phyloP scores from a whole-genome alignment of 345 rosid genomes.

The Cochlearia excelsa region DNA sequence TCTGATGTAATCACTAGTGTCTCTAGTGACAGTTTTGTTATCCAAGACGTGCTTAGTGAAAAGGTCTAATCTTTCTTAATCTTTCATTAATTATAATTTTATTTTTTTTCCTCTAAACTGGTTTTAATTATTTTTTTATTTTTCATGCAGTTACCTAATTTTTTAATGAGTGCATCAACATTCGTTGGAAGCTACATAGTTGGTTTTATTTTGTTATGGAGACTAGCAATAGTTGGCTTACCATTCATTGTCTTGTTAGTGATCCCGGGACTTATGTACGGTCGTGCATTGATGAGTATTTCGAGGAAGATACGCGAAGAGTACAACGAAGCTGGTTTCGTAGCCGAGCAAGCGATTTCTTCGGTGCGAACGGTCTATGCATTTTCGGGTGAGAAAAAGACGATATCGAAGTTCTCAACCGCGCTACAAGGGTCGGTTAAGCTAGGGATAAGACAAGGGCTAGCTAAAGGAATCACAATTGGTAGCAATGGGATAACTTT shows the following conservation, averaged over 20 bases:
- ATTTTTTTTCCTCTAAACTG: conserved; percentile 37
- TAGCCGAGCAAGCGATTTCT: conserved; percentile 86
- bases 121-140: conserved; percentile 44
- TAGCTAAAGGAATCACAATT: conserved; percentile 83
- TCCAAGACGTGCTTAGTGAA: conserved; percentile 92
- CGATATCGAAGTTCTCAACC: conserved; percentile 64
- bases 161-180: conserved; percentile 69
- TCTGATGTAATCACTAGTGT: conserved; percentile 84
- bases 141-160: conserved; percentile 64
- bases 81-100: neutral
- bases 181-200: conserved; percentile 81
- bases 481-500: conserved; percentile 89
- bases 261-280: conserved; percentile 87
- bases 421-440: conserved; percentile 78
- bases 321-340: conserved; percentile 75
- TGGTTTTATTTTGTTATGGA: conserved; percentile 82
- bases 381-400: conserved; percentile 78
- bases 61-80: conserved; percentile 48
- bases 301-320: conserved; percentile 84
- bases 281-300: conserved; percentile 70
- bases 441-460: conserved; percentile 83
- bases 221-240: conserved; percentile 70
- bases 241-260: conserved; percentile 84
- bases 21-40: conserved; percentile 86
- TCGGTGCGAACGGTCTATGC: conserved; percentile 81